Base-by-base conservation (phyloP, 495 filamentous ascomycete species). In the Aspergillus haitiensis region DNA sequence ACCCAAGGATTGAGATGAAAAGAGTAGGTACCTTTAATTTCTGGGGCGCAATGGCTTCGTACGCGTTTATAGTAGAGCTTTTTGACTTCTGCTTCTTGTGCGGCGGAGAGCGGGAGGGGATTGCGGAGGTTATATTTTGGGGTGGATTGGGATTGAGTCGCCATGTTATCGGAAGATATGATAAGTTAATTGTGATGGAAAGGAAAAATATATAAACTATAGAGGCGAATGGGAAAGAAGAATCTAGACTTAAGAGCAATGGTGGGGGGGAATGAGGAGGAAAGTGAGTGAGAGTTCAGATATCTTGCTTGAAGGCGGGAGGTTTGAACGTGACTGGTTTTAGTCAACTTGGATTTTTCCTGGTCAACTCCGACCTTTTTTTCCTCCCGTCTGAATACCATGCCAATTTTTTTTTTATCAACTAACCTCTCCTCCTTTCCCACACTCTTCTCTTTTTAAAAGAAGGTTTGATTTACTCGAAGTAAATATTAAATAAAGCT, bases 41-140 rank as follows among this genome's bases (percentile, higher is more conserved):
- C 91, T 1, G 87, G 81, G 0, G 86, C 86, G 74, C 94, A 98
- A 58, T 85, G 77, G 0, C 74, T 77, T 42, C 94, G 81, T 59
- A 98, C 95, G 33, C 90, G 83, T 67, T 89, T 90, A 76, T 97
- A 88, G 72, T 92, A 98, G 32, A 97, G 73, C 63, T 95, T 87
- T 52, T 91, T 84, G 47, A 98, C 92, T 78, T 96, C 90, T 39
- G 87, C 81, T 77, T 98, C 94, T 71, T 98, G 94, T 8, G 87
- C 79, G 6, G 95, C 87, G 48, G 93, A 96, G 50, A 98, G 83
- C n/a, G 95, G 94, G 48, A 96, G 77, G 2, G 94, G 94, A 70
- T 95, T 97, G 64, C 85, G 83, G 61, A 80, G 70, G 63, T 78
- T 79, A 60, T 76, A 73, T 64, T 74, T 70, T 53, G 59, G 53